phyloP scores from a whole-genome alignment of 2,329 filamentous ascomycete genomes.

The Trichophyton schoenleinii region DNA sequence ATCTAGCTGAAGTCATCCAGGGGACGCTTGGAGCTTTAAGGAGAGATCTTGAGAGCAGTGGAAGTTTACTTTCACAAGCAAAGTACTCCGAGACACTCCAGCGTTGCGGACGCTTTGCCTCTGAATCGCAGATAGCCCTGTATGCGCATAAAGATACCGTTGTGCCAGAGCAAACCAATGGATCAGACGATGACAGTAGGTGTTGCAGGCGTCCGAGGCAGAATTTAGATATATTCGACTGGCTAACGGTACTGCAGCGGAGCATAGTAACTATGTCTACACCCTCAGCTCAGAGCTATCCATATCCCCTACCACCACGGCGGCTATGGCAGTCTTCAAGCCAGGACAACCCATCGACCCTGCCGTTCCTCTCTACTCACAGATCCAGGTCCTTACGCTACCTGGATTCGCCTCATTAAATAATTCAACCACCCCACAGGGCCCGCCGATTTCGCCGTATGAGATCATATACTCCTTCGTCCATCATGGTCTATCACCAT shows the following conservation, averaged over 20 bases:
- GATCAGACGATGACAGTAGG: slow-evolving; percentile 30
- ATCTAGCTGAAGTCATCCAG: slow-evolving; percentile 57
- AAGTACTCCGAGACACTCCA: slow-evolving; percentile 68
- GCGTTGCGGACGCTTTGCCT: slow-evolving; percentile 77
- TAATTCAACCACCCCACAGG: slow-evolving; percentile 55
- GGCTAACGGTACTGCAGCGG: slow-evolving; percentile 15
- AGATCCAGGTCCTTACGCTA: slow-evolving; percentile 87
- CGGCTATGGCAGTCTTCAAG: slow-evolving; percentile 83
- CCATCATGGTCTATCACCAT: slow-evolving; percentile 81
- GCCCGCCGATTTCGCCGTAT: slow-evolving; percentile 65
- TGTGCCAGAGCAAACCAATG: slow-evolving; percentile 37
- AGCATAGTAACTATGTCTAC: slow-evolving; percentile 51
- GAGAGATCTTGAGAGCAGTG: slow-evolving; percentile 65
- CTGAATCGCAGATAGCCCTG: slow-evolving; percentile 72
- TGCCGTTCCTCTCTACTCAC: slow-evolving; percentile 64
- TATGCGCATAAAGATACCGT: slow-evolving; percentile 64
- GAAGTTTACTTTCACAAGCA: slow-evolving; percentile 66
- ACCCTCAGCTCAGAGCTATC: slow-evolving; percentile 71
- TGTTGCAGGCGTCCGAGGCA: background rate
- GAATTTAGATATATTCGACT: background rate
- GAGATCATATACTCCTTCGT: slow-evolving; percentile 87
- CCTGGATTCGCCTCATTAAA: slow-evolving; percentile 65
- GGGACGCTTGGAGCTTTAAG: slow-evolving; percentile 62
- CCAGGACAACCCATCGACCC: slow-evolving; percentile 78
- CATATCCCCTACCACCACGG: slow-evolving; percentile 56